phyloP scores from a whole-genome alignment of 2,329 filamentous ascomycete genomes.

The Aspergillus spinulosporus region DNA sequence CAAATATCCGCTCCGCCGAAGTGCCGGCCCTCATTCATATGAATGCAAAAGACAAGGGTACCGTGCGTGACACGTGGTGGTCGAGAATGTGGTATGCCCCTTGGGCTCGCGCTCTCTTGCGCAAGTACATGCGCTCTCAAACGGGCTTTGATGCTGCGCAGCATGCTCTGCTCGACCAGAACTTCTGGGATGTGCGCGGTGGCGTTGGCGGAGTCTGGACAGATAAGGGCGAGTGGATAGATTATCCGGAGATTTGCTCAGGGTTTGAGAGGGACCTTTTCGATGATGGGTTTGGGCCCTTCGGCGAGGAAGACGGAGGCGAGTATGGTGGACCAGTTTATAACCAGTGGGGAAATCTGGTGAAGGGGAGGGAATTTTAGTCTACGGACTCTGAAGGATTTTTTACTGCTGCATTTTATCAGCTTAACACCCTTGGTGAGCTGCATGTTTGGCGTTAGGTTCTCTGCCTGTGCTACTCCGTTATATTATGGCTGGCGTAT shows the following conservation, averaged over 20 bases:
- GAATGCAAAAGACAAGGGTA: constrained; percentile 34
- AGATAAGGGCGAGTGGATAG: constrained; percentile 50
- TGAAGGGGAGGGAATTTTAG: constrained; percentile 35
- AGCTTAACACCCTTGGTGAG: neutral
- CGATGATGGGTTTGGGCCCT: constrained; percentile 47
- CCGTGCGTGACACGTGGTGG: constrained; percentile 42
- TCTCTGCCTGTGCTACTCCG: neutral
- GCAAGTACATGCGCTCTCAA: constrained; percentile 49
- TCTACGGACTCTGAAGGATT: neutral
- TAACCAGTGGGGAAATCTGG: constrained; percentile 40
- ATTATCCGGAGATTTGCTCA: constrained; percentile 51
- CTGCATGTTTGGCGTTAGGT: constrained; percentile 7
- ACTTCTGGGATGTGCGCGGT: constrained; percentile 52
- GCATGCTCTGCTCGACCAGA: constrained; percentile 47
- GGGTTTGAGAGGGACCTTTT: constrained; percentile 50
- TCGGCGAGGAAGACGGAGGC: constrained; percentile 38
- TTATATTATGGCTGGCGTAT: constrained; percentile 7
- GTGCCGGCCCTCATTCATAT: constrained; percentile 49
- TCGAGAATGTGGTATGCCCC: constrained; percentile 51
- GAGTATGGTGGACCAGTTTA: constrained; percentile 36
- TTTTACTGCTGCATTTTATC: neutral
- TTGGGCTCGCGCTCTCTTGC: constrained; percentile 51
- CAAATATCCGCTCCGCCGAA: constrained; percentile 51
- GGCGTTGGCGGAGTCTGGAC: constrained; percentile 59
- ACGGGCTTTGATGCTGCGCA: constrained; percentile 46